Base-by-base conservation (phyloP, 2,329 filamentous ascomycete genomes). In the Myotisia sp. region DNA sequence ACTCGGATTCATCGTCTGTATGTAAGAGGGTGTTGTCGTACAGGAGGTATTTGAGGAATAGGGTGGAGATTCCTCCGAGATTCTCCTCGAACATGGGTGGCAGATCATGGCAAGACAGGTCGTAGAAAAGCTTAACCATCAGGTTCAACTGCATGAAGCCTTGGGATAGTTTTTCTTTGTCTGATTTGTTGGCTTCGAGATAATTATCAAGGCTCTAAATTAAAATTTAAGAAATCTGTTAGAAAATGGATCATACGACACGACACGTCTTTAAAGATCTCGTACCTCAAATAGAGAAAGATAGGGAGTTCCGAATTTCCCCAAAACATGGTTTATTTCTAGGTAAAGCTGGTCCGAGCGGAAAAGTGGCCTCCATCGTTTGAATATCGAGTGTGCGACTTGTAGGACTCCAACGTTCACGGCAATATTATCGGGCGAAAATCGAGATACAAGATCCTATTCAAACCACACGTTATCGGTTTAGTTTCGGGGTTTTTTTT, bases 321-420 rank as follows among this genome's bases (percentile, higher is more conserved):
- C 64, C 34, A 98, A 70, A 37, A 98, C 92, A 63, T 98, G 90
- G 58, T 93, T 90, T 64, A 98, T 92, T 61, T 98, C 90, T 22
- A 75, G 80, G 57, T 85, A 98, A 7, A 98, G 73, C 33, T 81
- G 84, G 58, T 98, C 84, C 27, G 86, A 93, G 41, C 81, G 76
- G 63, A 92, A 94, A 26, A 98, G 68, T 6, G 90, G 92, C 44
- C 90, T 73, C 90, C 90, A 98, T 56, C 90, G 71, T 55, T 80
- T 82, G 63, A 95, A 98, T 48, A 98, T 95, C 31, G 90, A 95
- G 61, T 98, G 90, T 47, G 92, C 92, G 28, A 98, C 90, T 60
- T 93, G 85, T 40, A 98, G 67, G 12, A 98, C 90, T 45, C 90
- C 92, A 49, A 86, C 83, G 59, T 95, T 98, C 55, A 85, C 70